Evolutionary conservation across 73 alveolate genomes (phyloP).

Genomic region (Breviolum minutum): DNA sequence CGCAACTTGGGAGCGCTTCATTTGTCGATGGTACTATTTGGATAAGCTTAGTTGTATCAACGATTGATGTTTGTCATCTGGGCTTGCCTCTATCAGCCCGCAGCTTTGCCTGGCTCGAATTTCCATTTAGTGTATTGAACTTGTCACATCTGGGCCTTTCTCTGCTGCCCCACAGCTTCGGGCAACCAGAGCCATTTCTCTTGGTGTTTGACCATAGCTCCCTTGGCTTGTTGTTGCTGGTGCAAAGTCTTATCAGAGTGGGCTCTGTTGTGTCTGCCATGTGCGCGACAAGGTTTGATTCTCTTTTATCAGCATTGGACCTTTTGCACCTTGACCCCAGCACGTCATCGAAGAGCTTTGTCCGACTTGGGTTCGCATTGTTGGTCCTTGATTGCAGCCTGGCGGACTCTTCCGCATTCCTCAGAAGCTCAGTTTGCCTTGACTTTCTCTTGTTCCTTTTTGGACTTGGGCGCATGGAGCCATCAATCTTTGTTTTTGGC

Average conservation of each 20-base stretch:
- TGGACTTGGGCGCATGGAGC: not conserved
- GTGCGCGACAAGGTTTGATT: not conserved
- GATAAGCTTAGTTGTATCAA: not conserved
- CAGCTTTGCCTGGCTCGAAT: slow-evolving; percentile 27
- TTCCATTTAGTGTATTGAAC: not conserved
- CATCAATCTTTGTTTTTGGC: not conserved
- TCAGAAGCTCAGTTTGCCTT: not conserved
- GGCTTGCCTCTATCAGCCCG: not conserved
- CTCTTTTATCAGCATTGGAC: not conserved
- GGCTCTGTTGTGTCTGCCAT: not conserved
- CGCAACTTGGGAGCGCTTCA: not conserved
- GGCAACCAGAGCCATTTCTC: not conserved
- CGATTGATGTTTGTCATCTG: not conserved
- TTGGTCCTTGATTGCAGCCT: not conserved
- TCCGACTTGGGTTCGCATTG: not conserved
- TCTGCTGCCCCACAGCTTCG: slow-evolving; percentile 10
- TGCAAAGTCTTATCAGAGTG: not conserved
- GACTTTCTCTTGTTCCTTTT: not conserved
- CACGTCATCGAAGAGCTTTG: not conserved
- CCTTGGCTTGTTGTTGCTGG: not conserved
- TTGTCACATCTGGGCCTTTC: not conserved
- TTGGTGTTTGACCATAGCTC: not conserved
- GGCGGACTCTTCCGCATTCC: not conserved
- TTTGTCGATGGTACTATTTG: not conserved
- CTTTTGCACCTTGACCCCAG: not conserved